Evolutionary conservation across 2,329 filamentous ascomycete genomes (phyloP).

Genomic region (Aspergillus sp.): DNA sequence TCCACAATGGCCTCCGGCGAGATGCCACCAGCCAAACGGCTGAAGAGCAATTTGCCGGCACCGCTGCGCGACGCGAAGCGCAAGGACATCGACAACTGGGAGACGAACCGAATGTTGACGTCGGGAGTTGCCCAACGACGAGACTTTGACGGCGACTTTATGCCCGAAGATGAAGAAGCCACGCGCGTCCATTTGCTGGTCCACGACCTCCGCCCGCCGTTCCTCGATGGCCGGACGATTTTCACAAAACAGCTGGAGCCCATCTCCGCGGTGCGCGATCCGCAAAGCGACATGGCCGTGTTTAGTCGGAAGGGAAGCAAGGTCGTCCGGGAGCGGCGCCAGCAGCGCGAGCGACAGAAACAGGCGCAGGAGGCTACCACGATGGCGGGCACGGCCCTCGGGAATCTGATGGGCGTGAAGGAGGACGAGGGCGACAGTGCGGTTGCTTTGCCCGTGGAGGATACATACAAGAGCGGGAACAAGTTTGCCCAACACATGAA

Average conservation of each 20-base stretch:
- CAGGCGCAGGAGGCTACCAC: constrained; percentile 95
- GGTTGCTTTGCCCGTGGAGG: constrained; percentile 70
- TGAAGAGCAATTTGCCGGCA: constrained; percentile 36
- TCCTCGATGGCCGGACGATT: constrained; percentile 88
- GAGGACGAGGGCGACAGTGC: constrained; percentile 88
- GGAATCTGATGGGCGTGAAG: constrained; percentile 93
- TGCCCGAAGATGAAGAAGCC: constrained; percentile 79
- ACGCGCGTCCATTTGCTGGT: constrained; percentile 87
- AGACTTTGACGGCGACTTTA: constrained; percentile 78
- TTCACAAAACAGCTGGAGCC: constrained; percentile 98
- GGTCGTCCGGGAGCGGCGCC: constrained; percentile 85
- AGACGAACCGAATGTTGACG: constrained; percentile 96
- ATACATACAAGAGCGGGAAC: constrained; percentile 63
- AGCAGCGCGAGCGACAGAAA: constrained; percentile 88
- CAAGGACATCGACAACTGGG: constrained; percentile 96
- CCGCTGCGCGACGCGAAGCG: constrained; percentile 59
- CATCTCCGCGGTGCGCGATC: constrained; percentile 86
- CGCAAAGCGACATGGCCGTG: constrained; percentile 97
- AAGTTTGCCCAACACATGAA: constrained; percentile 93
- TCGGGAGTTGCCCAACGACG: constrained; percentile 91
- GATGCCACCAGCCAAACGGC: constrained; percentile 39
- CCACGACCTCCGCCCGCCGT: constrained; percentile 90
- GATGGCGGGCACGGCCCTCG: constrained; percentile 83
- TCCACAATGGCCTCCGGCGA: constrained; percentile 35
- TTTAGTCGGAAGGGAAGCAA: constrained; percentile 94